Evolutionary conservation across 2,329 filamentous ascomycete species (phyloP).

Genomic region (Cercospora beticola): DNA sequence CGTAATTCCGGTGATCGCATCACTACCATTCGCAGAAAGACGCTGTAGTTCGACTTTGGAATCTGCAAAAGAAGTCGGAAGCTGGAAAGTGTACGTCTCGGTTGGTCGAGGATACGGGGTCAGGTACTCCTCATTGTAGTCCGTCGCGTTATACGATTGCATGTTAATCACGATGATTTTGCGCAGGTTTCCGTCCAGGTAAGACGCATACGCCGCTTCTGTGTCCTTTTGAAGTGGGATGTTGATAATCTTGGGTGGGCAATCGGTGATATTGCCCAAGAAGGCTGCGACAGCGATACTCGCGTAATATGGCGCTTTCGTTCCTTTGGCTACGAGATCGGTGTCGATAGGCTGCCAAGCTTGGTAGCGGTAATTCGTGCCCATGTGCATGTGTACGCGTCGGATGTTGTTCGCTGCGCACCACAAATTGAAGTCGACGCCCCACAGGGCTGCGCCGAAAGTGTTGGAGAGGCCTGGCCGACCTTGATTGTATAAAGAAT

Average conservation of each 20-base stretch:
- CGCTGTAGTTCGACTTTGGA: slow-evolving; percentile 47
- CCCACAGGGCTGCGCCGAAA: slow-evolving; percentile 66
- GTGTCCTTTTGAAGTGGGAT: slow-evolving; percentile 44
- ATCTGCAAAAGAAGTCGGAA: slow-evolving; percentile 35
- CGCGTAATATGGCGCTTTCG: slow-evolving; percentile 65
- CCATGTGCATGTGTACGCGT: slow-evolving; percentile 64
- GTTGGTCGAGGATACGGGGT: slow-evolving; percentile 39
- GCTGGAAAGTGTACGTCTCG: slow-evolving; percentile 46
- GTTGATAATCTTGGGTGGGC: slow-evolving; percentile 48
- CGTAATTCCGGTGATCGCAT: slow-evolving; percentile 61
- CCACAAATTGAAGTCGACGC: slow-evolving; percentile 61
- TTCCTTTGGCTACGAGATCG: slow-evolving; percentile 52
- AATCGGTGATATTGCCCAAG: slow-evolving; percentile 45
- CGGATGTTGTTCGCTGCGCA: slow-evolving; percentile 56
- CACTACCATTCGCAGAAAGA: slow-evolving; percentile 61
- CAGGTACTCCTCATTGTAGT: slow-evolving; percentile 45
- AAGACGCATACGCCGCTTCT: slow-evolving; percentile 59
- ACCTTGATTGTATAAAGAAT: slow-evolving; percentile 63
- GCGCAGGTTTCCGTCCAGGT: slow-evolving; percentile 46
- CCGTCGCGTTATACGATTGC: slow-evolving; percentile 54
- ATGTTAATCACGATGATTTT: slow-evolving; percentile 60
- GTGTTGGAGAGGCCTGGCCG: slow-evolving; percentile 61
- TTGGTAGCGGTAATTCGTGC: slow-evolving; percentile 62
- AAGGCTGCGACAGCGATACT: slow-evolving; percentile 60
- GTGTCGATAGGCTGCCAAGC: slow-evolving; percentile 62